phyloP scores from a whole-genome alignment of 345 rosid species.

The Eucalyptus globulus region DNA sequence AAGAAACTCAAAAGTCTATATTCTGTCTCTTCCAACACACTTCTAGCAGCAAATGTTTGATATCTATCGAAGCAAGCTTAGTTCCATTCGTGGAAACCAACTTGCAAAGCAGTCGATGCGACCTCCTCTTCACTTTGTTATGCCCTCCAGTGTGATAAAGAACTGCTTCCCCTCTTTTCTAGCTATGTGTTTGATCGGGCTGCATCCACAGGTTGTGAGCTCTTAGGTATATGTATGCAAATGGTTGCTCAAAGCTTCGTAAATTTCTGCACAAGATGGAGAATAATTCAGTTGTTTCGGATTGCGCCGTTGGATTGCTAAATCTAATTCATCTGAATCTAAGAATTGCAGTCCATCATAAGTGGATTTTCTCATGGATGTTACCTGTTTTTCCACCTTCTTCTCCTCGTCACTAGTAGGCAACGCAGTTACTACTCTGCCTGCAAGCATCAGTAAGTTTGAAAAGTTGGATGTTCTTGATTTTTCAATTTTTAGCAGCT shows the following conservation, averaged over 20 bases:
- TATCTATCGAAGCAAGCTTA: not conserved
- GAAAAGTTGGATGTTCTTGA: not conserved
- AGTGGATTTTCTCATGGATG: not conserved
- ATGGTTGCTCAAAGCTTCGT: too few species aligned
- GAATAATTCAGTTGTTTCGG: too few species aligned
- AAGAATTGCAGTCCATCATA: not conserved
- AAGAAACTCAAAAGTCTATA: not conserved
- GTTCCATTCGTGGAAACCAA: accelerated
- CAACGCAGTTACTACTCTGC: not conserved
- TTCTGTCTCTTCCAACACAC: not conserved
- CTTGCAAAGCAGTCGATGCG: not conserved
- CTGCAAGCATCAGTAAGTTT: not conserved
- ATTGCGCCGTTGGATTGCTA: accelerated
- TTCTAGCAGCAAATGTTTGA: not conserved
- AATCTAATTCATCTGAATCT: too few species aligned
- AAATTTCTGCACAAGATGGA: accelerated
- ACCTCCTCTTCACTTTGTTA: not conserved
- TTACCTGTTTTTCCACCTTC: not conserved
- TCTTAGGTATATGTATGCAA: too few species aligned
- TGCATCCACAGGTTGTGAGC: too few species aligned
- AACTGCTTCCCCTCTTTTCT: not conserved
- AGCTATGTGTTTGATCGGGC: not conserved
- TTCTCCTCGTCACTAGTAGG: not conserved
- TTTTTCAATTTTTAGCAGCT: not conserved
- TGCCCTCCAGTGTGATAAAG: not conserved